Base-by-base conservation (phyloP, 306 rosid genomes). In the Arachis stenosperma region DNA sequence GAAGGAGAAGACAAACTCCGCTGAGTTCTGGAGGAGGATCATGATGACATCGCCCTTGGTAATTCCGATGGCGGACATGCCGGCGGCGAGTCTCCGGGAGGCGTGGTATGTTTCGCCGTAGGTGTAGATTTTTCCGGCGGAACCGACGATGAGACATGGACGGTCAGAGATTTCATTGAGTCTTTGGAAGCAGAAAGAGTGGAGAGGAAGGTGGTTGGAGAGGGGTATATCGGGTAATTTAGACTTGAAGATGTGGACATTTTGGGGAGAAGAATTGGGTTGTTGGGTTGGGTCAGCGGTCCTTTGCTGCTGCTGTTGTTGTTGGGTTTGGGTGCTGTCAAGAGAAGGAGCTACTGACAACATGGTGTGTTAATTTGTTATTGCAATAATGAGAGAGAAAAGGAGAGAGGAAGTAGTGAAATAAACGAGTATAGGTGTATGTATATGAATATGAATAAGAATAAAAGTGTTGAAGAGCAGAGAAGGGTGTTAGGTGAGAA, bases 1-100 rank as follows among this genome's bases (percentile, higher is more conserved):
- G 85, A 90, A 90, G 0, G 97, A 78, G 80, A 89, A 50, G 33
- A 57, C 88, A 33, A 89, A 93, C 69, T 93, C 98, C 0, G 91
- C 79, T 12, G 82, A 87, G 59, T 93, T 93, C 5, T 77, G 96
- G 48, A 93, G 96, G 8, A 93, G 86, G 39, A 90, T 84, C 97
- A 93, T 89, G 75, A 90, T 54, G 8, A 85, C 93, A 3, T 90
- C 96, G 5, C 92, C 92, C 55, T 83, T 88, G 0, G 50, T 6
- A 79, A 90, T 30, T 0, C 97, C 97, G 5, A 89, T 86, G 6
- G 72, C 59, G 63, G 84, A 70, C 4, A 93, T 40, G 3, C 92
- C 93, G 5, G 89, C 79, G 5, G 92, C 97, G 30, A 83, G 22
- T 12, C 81, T 84, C 2, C 67, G 70, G 0, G 84, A 80, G 5